These are phyloP conservation scores for Plenodomus tracheiphilus DNA, from an alignment of 2,329 filamentous ascomycete species.

Conservation along the genomic window DNA sequence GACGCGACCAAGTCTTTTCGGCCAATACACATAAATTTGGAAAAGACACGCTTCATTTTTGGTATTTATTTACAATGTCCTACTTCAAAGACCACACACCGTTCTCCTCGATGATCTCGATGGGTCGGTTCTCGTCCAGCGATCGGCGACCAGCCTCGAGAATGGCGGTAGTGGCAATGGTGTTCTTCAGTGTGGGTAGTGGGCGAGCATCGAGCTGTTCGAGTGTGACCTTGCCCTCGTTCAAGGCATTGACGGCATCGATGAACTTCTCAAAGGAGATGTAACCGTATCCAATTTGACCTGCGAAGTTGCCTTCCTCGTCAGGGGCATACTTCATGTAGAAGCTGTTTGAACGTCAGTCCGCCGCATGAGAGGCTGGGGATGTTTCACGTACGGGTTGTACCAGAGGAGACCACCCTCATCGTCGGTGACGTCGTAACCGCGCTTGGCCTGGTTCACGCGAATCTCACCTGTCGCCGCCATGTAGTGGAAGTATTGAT, in stretches of 20 bases:
- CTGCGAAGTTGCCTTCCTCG: constrained; percentile 91
- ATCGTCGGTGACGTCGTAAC: constrained; percentile 93
- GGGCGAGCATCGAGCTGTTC: constrained; percentile 79
- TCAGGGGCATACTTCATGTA: constrained; percentile 95
- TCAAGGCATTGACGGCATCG: constrained; percentile 78
- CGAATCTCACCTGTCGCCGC: constrained; percentile 81
- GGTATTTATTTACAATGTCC: constrained; percentile 3
- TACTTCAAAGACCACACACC: constrained; percentile 70
- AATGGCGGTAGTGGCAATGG: constrained; percentile 88
- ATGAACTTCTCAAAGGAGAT: constrained; percentile 96
- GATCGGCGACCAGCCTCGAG: constrained; percentile 83
- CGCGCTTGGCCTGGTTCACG: constrained; percentile 90
- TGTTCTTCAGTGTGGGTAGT: constrained; percentile 84
- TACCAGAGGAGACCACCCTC: constrained; percentile 74
- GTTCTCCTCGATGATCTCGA: constrained; percentile 71
- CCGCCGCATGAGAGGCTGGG: not conserved
- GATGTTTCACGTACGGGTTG: constrained; percentile 67
- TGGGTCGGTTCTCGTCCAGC: constrained; percentile 78
- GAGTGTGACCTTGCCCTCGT: constrained; percentile 71
- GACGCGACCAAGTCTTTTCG: too few species aligned
- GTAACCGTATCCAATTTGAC: constrained; percentile 91
- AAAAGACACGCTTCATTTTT: not conserved
- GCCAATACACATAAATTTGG: too few species aligned
- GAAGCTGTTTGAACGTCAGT: constrained; percentile 56
- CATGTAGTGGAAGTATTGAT: constrained; percentile 97